phyloP scores from a whole-genome alignment of 495 filamentous ascomycete genomes.

The Penicillium bovifimosum region DNA sequence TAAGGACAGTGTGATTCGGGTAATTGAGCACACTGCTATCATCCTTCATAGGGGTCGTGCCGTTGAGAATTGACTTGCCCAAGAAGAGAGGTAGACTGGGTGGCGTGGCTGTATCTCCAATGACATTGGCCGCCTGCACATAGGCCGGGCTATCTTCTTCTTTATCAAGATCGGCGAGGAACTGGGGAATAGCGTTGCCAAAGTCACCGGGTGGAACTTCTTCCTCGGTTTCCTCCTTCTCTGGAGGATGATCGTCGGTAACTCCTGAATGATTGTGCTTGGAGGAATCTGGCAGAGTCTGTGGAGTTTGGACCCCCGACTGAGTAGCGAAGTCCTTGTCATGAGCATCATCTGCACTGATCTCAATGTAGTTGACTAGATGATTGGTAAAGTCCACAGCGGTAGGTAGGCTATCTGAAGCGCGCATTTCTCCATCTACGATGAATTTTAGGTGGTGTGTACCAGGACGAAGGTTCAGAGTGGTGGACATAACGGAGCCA shows the following conservation, averaged over 20 bases:
- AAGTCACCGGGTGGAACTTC: slow-evolving; percentile 46
- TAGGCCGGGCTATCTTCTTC: slow-evolving; percentile 69
- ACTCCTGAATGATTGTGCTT: slow-evolving; percentile 30
- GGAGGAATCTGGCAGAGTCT: slow-evolving; percentile 37
- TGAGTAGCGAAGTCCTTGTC: slow-evolving; percentile 28
- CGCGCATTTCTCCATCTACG: slow-evolving; percentile 87
- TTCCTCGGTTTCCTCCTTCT: slow-evolving; percentile 43
- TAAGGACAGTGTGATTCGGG: slow-evolving; percentile 94
- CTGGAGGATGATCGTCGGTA: slow-evolving; percentile 37
- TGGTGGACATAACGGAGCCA: slow-evolving; percentile 59
- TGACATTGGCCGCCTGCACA: slow-evolving; percentile 61
- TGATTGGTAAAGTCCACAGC: slow-evolving; percentile 96
- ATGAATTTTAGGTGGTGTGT: slow-evolving; percentile 97
- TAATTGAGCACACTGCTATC: slow-evolving; percentile 94
- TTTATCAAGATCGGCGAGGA: slow-evolving; percentile 78
- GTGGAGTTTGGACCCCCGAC: slow-evolving; percentile 41
- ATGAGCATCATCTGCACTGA: slow-evolving; percentile 65
- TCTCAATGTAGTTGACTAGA: slow-evolving; percentile 95
- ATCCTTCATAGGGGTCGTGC: slow-evolving; percentile 85
- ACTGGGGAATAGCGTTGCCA: slow-evolving; percentile 66
- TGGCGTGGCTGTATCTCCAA: slow-evolving; percentile 71
- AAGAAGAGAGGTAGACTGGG: slow-evolving; percentile 87
- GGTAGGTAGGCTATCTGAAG: slow-evolving; percentile 79
- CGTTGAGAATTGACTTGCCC: slow-evolving; percentile 90
- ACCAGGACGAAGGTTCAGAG: slow-evolving; percentile 76